These are phyloP conservation scores for Cyclotella kingstonii DNA, from an alignment of 108 stramenopile species.

Conservation along the genomic window DNA sequence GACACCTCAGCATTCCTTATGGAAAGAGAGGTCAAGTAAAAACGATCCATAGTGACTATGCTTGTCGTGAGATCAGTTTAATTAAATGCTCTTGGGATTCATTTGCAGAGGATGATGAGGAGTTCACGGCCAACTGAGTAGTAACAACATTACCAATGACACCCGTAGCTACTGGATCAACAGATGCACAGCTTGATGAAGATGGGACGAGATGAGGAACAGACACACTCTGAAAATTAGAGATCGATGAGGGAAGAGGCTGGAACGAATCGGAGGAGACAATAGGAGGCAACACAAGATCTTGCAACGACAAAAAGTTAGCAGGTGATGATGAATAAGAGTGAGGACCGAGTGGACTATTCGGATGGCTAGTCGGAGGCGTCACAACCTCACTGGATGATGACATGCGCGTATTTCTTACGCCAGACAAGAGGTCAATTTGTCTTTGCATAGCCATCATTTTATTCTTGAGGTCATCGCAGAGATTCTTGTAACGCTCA, in stretches of 20 bases:
- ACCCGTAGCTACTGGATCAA: no score
- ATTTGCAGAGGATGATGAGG: no score
- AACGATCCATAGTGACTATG: constrained; percentile 42
- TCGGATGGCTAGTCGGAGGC: constrained; percentile 17
- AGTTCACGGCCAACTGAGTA: no score
- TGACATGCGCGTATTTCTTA: neutral
- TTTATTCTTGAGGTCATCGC: constrained; percentile 32
- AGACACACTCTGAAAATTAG: constrained; percentile 1
- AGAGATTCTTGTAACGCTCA: constrained; percentile 42
- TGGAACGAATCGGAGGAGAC: neutral
- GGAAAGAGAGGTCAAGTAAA: neutral
- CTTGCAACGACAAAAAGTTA: neutral
- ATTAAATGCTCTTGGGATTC: constrained; percentile 44
- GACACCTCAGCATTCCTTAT: neutral
- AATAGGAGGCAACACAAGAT: constrained; percentile 9
- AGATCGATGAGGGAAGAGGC: neutral
- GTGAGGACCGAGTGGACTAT: constrained; percentile 21
- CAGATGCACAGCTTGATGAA: no score
- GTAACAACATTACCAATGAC: no score
- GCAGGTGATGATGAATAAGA: neutral
- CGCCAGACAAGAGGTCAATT: constrained; percentile 21
- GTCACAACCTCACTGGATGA: constrained; percentile 5
- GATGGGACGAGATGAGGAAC: neutral
- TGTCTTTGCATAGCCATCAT: constrained; percentile 33
- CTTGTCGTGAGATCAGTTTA: constrained; percentile 48